Conservation (phyloP, 2,329 filamentous ascomycete species). For the Fusarium sp. region DNA sequence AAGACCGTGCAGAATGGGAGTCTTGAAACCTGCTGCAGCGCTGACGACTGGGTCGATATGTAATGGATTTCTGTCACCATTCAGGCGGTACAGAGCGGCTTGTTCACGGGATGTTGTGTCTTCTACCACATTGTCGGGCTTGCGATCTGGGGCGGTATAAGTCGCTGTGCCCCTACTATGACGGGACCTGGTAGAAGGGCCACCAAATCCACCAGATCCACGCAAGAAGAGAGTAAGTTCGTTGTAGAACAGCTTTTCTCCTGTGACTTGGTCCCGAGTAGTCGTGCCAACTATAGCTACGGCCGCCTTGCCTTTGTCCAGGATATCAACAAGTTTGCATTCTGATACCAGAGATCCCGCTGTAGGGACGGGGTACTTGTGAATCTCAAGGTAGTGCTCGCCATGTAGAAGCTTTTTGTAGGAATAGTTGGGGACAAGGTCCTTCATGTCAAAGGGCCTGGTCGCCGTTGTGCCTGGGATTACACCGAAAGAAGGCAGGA, state of each 20-base stretch:
- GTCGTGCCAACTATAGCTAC: slow-evolving; percentile 82
- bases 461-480: slow-evolving; percentile 87
- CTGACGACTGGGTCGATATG: slow-evolving; percentile 96
- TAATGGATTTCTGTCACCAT: slow-evolving; percentile 82
- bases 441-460: slow-evolving; percentile 79
- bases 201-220: slow-evolving; percentile 89
- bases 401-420: slow-evolving; percentile 99
- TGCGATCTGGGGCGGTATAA: slow-evolving; percentile 39
- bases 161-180: too few species aligned
- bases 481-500: slow-evolving; percentile 93
- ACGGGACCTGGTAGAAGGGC: slow-evolving; percentile 53
- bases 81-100: slow-evolving; percentile 91
- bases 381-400: slow-evolving; percentile 96
- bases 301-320: slow-evolving; percentile 93
- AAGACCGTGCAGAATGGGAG: slow-evolving; percentile 92
- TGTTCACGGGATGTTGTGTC: slow-evolving; percentile 64
- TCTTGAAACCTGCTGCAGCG: slow-evolving; percentile 87
- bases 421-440: slow-evolving; percentile 93
- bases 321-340: slow-evolving; percentile 87
- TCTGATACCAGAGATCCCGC: slow-evolving; percentile 78
- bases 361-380: slow-evolving; percentile 91
- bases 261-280: slow-evolving; percentile 84
- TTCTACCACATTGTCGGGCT: slow-evolving; percentile 72
- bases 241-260: slow-evolving; percentile 96
- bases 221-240: slow-evolving; percentile 93